phyloP scores from a whole-genome alignment of 108 stramenopile species.

The Fistulifera pelliculosa region DNA sequence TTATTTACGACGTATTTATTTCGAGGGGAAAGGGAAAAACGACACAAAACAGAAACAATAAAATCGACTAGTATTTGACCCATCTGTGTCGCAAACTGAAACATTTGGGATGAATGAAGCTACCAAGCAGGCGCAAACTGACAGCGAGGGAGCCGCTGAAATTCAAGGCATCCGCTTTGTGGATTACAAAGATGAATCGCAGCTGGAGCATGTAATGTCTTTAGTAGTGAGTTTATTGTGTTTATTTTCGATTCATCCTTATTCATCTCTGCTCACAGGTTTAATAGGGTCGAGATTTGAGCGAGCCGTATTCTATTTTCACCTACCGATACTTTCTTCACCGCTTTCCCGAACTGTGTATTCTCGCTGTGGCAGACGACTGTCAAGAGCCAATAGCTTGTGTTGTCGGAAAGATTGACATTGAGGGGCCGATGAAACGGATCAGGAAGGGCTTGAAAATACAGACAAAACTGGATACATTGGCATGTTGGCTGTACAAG shows the following conservation, averaged over 20 bases:
- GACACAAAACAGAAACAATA: no score
- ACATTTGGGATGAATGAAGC: no score
- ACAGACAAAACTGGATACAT: constrained; percentile 43
- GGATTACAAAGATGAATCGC: constrained; percentile 69
- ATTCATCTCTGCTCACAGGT: no score
- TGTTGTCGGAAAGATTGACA: constrained; percentile 81
- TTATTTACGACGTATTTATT: no score
- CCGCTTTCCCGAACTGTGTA: constrained; percentile 75
- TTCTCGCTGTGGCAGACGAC: constrained; percentile 55
- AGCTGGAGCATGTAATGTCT: constrained; percentile 66
- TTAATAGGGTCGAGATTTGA: constrained; percentile 38
- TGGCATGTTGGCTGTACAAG: constrained; percentile 78
- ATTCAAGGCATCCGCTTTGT: constrained; percentile 60
- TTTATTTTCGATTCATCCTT: no score
- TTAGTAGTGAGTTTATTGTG: constrained; percentile 28
- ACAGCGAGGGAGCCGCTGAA: background rate
- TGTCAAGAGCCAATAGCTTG: constrained; percentile 65
- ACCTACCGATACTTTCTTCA: constrained; percentile 85
- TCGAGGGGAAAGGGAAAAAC: no score
- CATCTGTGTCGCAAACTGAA: no score
- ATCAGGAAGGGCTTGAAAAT: constrained; percentile 4
- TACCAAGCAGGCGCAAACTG: no score
- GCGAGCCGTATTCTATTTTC: constrained; percentile 85
- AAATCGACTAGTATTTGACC: no score
- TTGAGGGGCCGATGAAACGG: constrained; percentile 13